These are phyloP conservation scores for Ogataea methanolica DNA, from an alignment of 805 yeast species.

Conservation along the genomic window DNA sequence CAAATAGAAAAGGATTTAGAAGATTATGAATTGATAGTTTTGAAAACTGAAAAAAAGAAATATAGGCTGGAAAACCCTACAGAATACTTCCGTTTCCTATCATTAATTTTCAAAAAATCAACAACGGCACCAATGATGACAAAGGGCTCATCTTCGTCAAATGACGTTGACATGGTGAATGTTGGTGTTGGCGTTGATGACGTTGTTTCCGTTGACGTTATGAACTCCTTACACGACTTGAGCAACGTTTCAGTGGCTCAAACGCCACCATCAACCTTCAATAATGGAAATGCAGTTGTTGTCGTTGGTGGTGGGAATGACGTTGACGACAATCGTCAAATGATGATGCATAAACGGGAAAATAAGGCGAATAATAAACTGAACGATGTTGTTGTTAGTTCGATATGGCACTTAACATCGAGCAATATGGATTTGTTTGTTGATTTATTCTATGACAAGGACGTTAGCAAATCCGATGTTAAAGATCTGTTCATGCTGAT, in stretches of 20 bases:
- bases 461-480: conserved; percentile 8
- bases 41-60: conserved; percentile 11
- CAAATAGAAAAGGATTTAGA: conserved; percentile 8
- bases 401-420: conserved; percentile 23
- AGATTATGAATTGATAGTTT: conserved; percentile 14
- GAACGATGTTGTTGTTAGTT: conserved; percentile 11
- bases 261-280: conserved; percentile 13
- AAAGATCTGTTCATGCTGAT: conserved; percentile 13
- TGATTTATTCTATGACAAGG: conserved; percentile 14
- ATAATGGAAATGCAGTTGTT: background rate
- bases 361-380: conserved; percentile 2
- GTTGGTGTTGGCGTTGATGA: conserved; percentile 20
- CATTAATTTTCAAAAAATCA: conserved; percentile 6
- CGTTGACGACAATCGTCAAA: conserved; percentile 3
- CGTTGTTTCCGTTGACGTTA: conserved; percentile 21
- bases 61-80: conserved; percentile 12
- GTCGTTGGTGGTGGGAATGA: background rate
- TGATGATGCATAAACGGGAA: conserved; percentile 2
- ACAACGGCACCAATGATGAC: conserved; percentile 2
- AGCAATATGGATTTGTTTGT: conserved; percentile 14
- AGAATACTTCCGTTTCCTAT: conserved; percentile 16
- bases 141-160: conserved; percentile 6
- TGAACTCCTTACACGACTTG: conserved; percentile 23
- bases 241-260: conserved; percentile 19
- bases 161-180: conserved; percentile 15